Evolutionary conservation across 805 yeast species (phyloP), one percentile per base, ranked within the genome.

Genomic region (Yarrowia porcina): DNA sequence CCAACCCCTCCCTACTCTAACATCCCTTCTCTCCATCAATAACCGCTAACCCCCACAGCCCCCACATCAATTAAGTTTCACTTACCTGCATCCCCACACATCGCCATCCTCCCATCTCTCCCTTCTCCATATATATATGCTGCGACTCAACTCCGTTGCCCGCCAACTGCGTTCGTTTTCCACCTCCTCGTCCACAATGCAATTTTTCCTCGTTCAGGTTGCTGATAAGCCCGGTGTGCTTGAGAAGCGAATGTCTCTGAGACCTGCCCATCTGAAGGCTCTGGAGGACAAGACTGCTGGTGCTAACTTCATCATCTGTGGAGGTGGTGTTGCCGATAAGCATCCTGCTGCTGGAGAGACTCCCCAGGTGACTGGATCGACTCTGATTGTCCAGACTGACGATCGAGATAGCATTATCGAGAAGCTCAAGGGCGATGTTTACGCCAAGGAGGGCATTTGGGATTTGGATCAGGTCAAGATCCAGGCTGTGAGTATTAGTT

Each of bases 361-460:
- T 12, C 72, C 72, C 12, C 57, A 82, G 64, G 85, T 87, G 72
- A 88, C 86, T 6, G 96, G 96, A 6, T 85, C 90, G 42, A 77
- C 84, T 23, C 78, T 83, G 69, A 87, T 84, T 65, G 67, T 88
- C 56, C 76, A 78, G 64, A 93, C 93, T 35, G 84, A 84, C 60
- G 76, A 84, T 54, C 83, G 79, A 69, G 87, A 87, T 66, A 87
- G 87, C 66, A 85, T 87, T 11, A 66, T 86, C 47, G 88, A 84
- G 42, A 75, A 87, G 63, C 79, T 89, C 72, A 82, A 84, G 69
- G 69, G 76, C 54, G 96, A 89, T 71, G 72, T 84, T 35, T 89
- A 85, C 72, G 81, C 82, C 67, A 79, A 77, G 67, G 77, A 79
- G 35, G 92, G 90, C 1, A 80, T 89, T 65, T 89, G 96, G 96